These are phyloP conservation scores for Lathyrus aphaca DNA, from an alignment of 306 rosid genomes.

Conservation along the genomic window DNA sequence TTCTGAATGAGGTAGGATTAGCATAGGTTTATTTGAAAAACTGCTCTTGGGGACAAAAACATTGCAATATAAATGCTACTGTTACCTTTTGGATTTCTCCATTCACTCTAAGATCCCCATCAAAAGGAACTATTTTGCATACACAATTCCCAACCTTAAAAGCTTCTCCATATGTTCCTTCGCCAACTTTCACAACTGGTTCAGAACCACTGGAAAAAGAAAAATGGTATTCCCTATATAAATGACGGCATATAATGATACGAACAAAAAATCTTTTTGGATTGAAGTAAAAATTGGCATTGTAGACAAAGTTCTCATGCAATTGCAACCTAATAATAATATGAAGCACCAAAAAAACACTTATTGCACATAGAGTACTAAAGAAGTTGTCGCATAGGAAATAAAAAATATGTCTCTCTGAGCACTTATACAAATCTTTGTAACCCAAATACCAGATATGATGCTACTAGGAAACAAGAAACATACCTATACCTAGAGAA, in stretches of 20 bases:
- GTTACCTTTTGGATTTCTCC: conserved; percentile 92
- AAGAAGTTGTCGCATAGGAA: neutral
- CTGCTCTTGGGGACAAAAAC: conserved; percentile 14
- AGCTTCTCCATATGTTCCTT: conserved; percentile 97
- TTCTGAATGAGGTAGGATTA: conserved; percentile 1
- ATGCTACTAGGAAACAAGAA: conserved; percentile 36
- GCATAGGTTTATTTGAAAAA: conserved; percentile 26
- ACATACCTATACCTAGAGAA: conserved; percentile 69
- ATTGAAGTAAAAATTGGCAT: conserved; percentile 20
- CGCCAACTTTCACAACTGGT: conserved; percentile 75
- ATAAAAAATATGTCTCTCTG: conserved; percentile 16
- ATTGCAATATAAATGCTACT: conserved; percentile 7
- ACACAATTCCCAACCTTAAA: conserved; percentile 77
- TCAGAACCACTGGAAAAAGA: conserved; percentile 59
- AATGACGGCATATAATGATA: conserved; percentile 32
- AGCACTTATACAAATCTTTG: conserved; percentile 10
- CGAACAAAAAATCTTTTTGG: neutral
- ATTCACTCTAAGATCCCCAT: conserved; percentile 80
- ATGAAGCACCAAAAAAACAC: neutral
- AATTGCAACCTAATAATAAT: conserved; percentile 21
- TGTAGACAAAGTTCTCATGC: conserved; percentile 4
- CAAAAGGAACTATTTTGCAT: conserved; percentile 91
- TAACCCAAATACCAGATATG: conserved; percentile 12
- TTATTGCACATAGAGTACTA: neutral
- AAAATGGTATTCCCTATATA: conserved; percentile 30